These are phyloP conservation scores for Tylopilus orsonianus DNA, from an alignment of 1,284 basidiomycete species.

Conservation along the genomic window DNA sequence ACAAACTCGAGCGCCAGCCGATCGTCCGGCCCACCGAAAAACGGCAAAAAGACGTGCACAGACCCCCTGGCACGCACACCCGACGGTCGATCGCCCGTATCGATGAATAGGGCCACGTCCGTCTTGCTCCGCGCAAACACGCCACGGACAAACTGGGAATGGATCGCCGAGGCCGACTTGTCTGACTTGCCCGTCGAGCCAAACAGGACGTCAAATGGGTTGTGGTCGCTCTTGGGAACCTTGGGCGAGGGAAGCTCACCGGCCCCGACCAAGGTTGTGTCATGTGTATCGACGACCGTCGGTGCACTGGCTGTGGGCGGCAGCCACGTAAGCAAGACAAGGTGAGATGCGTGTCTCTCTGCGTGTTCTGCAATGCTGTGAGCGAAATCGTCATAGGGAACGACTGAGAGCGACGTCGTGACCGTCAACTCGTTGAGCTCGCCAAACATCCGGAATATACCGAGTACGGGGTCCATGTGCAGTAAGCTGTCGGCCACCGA, in stretches of 20 bases:
- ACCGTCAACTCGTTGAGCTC: conserved; percentile 73
- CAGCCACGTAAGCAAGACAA: conserved; percentile 85
- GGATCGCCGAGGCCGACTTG: conserved; percentile 47
- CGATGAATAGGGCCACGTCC: conserved; percentile 83
- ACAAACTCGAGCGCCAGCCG: conserved; percentile 83
- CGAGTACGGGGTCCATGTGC: conserved; percentile 77
- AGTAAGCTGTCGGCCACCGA: conserved; percentile 73
- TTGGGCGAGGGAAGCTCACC: not conserved
- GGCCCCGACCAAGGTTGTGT: too few relatives aligned
- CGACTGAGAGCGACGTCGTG: conserved; percentile 64
- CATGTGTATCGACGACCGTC: conserved; percentile 10
- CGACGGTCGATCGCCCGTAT: conserved; percentile 47
- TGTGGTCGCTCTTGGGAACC: conserved; percentile 24
- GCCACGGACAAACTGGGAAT: conserved; percentile 82
- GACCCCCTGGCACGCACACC: conserved; percentile 24
- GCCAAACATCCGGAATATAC: conserved; percentile 84
- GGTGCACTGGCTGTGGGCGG: conserved; percentile 26
- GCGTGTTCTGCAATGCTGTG: conserved; percentile 71
- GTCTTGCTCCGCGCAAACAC: conserved; percentile 71
- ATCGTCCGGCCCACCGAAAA: conserved; percentile 96
- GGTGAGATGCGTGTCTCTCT: conserved; percentile 57
- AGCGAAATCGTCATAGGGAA: conserved; percentile 69
- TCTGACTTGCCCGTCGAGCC: conserved; percentile 24
- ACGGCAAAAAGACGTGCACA: conserved; percentile 82
- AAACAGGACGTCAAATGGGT: conserved; percentile 69